Base-by-base conservation (phyloP, 176 grass and related monocot species). In the Lolium perenne region DNA sequence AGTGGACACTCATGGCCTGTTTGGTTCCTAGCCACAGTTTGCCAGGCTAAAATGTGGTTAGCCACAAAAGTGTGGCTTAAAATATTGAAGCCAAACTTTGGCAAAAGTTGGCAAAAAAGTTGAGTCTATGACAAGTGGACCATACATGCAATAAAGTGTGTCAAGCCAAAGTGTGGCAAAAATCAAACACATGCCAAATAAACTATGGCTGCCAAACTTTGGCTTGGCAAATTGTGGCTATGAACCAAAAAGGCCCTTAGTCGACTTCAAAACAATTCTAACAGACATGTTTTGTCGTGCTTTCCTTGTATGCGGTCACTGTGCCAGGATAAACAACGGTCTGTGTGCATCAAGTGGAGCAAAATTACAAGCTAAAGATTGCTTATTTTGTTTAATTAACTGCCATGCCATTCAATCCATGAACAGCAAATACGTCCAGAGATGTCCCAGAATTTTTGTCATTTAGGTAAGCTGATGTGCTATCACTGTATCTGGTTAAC, bases 341-440 rank as follows among this genome's bases (percentile, higher is more conserved):
- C 67, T 56, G 5, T 46, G 71, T 83, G 51, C 10, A 83, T 18
- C 1, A 58, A 48, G 62, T 58, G 21, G 71, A 64, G 68, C 50
- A 17, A 29, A 43, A 47, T 13, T 76, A 48, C 38, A 50, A 76
- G 51, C 21, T 58, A 16, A 16, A 57, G 51, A 43, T 48, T 83
- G 29, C 41, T 48, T 25, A 45, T 73, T 51, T 71, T 55, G 1
- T 80, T 68, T 56, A 59, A 22, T 72, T 79, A 71, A 62, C 26
- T 25, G 16, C 41, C 12, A 56, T 55, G 83, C 3, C 61, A 35
- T 72, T 63, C 11, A 29, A 16, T 65, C 56, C 17, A 55, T 74
- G 17, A 26, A 63, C 25, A 89, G 11, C 51, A 48, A 57, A 54
- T 56, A 71, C 21, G 54, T 46, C 29, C 9, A 84, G 77, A 38